Evolutionary conservation across 2,329 filamentous ascomycete genomes (phyloP).

Genomic region (Phialemoniopsis sp.): DNA sequence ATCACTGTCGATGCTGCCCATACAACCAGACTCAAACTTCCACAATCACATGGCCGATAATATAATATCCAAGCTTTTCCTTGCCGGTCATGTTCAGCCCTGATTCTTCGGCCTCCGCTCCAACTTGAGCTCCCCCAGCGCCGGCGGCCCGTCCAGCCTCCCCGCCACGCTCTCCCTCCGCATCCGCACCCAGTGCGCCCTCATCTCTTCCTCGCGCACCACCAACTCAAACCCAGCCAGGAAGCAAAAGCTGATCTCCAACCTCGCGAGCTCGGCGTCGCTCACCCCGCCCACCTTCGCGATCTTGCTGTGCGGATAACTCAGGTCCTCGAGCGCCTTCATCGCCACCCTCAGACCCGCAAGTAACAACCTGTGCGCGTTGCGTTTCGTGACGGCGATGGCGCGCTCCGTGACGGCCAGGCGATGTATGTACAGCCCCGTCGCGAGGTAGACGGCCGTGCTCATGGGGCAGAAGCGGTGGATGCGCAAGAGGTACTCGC

Average conservation of each 20-base stretch:
- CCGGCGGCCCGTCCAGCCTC: conserved; percentile 13
- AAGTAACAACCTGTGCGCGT: conserved; percentile 81
- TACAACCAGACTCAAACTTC: too few species aligned
- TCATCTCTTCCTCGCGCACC: conserved; percentile 55
- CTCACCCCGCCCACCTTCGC: conserved; percentile 86
- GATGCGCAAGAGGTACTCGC: conserved; percentile 81
- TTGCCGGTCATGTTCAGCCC: not conserved
- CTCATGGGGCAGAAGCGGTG: conserved; percentile 93
- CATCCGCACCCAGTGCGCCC: conserved; percentile 65
- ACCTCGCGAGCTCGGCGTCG: conserved; percentile 71
- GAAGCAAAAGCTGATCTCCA: conserved; percentile 90
- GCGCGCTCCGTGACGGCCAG: conserved; percentile 73
- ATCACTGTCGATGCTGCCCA: too few species aligned
- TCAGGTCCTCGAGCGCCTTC: conserved; percentile 92
- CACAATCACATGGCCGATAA: too few species aligned
- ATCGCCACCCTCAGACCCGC: conserved; percentile 83
- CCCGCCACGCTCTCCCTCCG: conserved; percentile 17
- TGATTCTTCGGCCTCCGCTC: conserved; percentile 2
- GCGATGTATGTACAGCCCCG: conserved; percentile 81
- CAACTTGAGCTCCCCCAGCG: conserved; percentile 8
- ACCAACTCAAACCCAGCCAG: conserved; percentile 78
- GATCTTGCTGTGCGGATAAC: conserved; percentile 79
- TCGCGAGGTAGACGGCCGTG: conserved; percentile 87
- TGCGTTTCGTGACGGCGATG: conserved; percentile 77
- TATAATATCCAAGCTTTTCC: too few species aligned